Conservation (phyloP, 495 filamentous ascomycete genomes). For the Neurospora hispaniola region DNA sequence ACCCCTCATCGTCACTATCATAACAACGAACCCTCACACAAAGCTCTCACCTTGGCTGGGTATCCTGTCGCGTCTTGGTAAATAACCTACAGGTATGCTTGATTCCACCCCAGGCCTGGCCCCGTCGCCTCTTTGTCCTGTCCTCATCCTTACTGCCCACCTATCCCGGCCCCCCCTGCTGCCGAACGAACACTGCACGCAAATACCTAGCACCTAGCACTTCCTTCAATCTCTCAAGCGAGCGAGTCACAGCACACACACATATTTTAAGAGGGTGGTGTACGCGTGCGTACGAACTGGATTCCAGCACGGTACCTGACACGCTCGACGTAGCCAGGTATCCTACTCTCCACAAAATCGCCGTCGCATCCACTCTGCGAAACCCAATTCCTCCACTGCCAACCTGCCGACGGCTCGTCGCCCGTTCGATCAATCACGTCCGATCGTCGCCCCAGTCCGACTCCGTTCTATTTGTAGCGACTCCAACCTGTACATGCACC, state of each 20-base stretch:
- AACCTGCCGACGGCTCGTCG: not conserved
- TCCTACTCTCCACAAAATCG: constrained; percentile 2
- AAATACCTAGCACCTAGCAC: not conserved
- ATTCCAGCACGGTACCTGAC: not conserved
- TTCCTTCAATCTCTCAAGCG: not conserved
- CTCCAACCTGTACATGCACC: constrained; percentile 8
- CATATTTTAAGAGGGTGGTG: not conserved
- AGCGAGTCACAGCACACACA: not conserved
- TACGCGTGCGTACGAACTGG: not conserved
- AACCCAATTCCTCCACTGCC: constrained; percentile 6
- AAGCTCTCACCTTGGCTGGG: not conserved
- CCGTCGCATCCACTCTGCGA: constrained; percentile 17
- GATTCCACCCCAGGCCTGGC: not conserved
- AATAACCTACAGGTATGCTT: not conserved
- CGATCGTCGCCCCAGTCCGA: constrained; percentile 25
- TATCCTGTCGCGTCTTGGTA: not conserved
- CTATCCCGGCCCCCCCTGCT: not conserved
- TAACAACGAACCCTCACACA: not conserved
- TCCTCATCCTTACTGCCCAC: not conserved
- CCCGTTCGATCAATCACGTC: constrained; percentile 27
- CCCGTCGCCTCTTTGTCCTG: not conserved
- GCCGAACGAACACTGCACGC: not conserved
- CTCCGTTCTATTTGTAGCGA: constrained; percentile 5
- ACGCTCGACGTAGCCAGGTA: not conserved
- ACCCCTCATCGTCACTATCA: not conserved